Percentiles rank a stretch among this genome's conserved stretches.
Evolutionary conservation across 2,329 filamentous ascomycete species (phyloP).

Genomic region (Arthrobotrys musiformis): DNA sequence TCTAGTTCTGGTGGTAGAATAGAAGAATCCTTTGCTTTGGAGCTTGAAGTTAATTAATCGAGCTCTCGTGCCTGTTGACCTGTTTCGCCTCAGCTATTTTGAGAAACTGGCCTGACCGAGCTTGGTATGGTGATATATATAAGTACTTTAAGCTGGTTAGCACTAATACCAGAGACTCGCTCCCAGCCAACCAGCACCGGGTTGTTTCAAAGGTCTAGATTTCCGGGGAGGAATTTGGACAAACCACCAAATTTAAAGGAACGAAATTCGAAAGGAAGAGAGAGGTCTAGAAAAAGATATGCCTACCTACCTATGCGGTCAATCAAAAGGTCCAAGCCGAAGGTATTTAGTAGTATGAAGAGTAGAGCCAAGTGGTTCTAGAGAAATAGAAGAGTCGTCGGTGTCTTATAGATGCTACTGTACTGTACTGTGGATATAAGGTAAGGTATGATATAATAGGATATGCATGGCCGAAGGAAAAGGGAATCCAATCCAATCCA

Average conservation of each 20-base stretch:
- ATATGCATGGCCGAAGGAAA: not conserved
- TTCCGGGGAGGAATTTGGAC: constrained; percentile 5
- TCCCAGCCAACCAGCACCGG: constrained; percentile 28
- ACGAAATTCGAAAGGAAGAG: too few relatives aligned
- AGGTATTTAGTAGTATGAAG: too few relatives aligned
- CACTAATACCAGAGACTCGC: not conserved
- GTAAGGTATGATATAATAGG: not conserved
- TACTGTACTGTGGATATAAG: too few relatives aligned
- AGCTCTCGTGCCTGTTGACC: constrained; percentile 42
- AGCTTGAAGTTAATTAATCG: too few relatives aligned
- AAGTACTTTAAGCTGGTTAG: constrained; percentile 1
- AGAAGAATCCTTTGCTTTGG: too few relatives aligned
- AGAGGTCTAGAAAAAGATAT: too few relatives aligned
- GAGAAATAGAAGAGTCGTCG: not conserved
- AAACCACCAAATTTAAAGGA: too few relatives aligned
- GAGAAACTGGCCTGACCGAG: constrained; percentile 44
- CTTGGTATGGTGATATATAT: too few relatives aligned
- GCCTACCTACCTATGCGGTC: too few relatives aligned
- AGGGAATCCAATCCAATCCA: constrained; percentile 11
- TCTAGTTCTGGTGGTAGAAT: too few relatives aligned
- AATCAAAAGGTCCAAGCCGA: too few relatives aligned
- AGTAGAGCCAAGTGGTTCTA: not conserved
- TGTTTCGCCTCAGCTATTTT: constrained; percentile 53
- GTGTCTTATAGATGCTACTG: too few relatives aligned
- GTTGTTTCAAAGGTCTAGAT: constrained; percentile 35